Evolutionary conservation across 2,329 filamentous ascomycete genomes (phyloP), one percentile per base, ranked within the genome.

Genomic region (Aaosphaeria pasadenensis): DNA sequence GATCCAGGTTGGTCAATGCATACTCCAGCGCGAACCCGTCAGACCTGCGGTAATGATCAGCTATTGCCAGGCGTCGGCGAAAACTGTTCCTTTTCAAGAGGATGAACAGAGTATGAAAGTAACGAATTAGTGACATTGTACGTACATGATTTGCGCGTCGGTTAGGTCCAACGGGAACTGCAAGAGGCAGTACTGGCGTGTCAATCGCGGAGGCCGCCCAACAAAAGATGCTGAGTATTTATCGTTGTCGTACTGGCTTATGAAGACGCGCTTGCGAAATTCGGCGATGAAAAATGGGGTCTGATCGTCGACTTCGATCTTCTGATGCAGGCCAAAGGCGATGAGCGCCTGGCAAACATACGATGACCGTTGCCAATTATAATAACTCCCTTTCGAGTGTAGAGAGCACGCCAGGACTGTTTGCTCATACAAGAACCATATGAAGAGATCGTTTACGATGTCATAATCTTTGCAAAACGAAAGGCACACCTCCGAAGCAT

Each of bases 141-240:
- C 17, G 17, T 24, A 24, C 24, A 82, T 63, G 0, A 80, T 64
- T 11, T 78, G 71, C 1, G 74, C 63, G 40, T 83, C 80, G 4
- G 65, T 70, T 0, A 85, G 58, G 54, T 84, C 82, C 0, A 84
- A 65, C 0, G 82, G 81, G 2, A 77, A 58, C 11, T 80, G 78
- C 1, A 80, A 74, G 5, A 74, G 74, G 42, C 75, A 78, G 55
- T 83, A 84, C 1, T 78, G 74, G 30, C 79, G 73, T 7, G 74
- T 73, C 5, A 82, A 59, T 2, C 77, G 60, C 0, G 81, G 82
- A 0, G 82, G 82, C 1, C 80, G 68, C 0, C 82, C 82, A 1
- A 76, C 74, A 41, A 83, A 82, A 0, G 77, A 72, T 0, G 78
- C 74, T 0, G 71, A 65, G 6, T 73, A 73, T 39, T 82, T 82